Base-by-base conservation (phyloP, 306 rosid genomes). In the Gynostemma pentaphyllum region DNA sequence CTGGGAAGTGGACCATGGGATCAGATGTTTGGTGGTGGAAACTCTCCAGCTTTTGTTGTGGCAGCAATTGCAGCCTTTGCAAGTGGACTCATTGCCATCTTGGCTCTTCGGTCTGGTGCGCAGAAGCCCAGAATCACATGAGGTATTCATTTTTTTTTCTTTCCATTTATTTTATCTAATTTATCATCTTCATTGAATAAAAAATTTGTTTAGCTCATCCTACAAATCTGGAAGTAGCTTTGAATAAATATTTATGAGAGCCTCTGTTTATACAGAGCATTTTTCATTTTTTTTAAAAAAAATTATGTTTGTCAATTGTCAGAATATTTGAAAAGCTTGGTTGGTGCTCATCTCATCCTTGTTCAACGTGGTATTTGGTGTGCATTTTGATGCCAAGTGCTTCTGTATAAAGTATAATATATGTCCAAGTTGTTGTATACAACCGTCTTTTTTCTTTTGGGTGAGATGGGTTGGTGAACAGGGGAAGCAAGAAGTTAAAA, bases 1-100 rank as follows among this genome's bases (percentile, higher is more conserved):
- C 24, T 88, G 70, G 94, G 95, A 69, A 84, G 96, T 84, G 99
- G 99, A 78, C 99, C 96, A 45, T 94, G 97, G 99, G 95, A 88
- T 94, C 95, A 94, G 74, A 84, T 94, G 79, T 88, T 94, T 80
- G 97, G 97, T 70, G 97, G 99, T 78, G 94, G 97, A 73, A 94
- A 94, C 72, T 39, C 95, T 68, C 97, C 99, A 46, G 97, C 95
- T 72, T 84, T 94, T 65, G 95, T 80, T 34, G 90, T 92, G 73
- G 95, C 88, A 60, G 87, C 89, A 67, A 66, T 71, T 86, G 83
- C 99, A 73, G 89, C 89, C 83, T 83, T 88, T 72, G 84, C 68
- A 51, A 79, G 96, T 78, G 97, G 99, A 78, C 61, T 88, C 61
- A 57, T 84, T 80, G 79, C 95, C 77, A 70, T 94, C 76, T 68